These are phyloP conservation scores for Dicorynia guianensis DNA, from an alignment of 306 rosid genomes.

Conservation along the genomic window DNA sequence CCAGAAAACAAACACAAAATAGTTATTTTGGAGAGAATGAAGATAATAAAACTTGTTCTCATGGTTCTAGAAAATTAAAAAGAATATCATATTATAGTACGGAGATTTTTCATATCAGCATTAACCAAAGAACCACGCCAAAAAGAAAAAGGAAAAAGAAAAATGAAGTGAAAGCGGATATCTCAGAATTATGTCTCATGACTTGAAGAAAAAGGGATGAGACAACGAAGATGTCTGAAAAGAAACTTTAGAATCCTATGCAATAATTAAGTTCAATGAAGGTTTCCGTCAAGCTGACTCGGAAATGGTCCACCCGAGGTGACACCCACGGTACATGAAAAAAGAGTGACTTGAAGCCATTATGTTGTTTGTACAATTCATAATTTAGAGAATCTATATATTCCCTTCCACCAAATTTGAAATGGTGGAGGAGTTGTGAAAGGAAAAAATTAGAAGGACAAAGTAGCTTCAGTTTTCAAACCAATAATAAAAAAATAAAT, in stretches of 20 bases:
- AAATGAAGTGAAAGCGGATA: background rate
- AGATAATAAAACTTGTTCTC: too few relatives aligned
- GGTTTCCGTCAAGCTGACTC: constrained; percentile 31
- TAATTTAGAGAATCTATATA: background rate
- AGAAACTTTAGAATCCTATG: constrained; percentile 13
- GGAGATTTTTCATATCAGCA: background rate
- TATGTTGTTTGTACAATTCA: background rate
- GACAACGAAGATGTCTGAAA: constrained; percentile 19
- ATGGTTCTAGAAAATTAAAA: background rate
- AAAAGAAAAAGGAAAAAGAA: background rate
- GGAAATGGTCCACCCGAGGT: background rate
- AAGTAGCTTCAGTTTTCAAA: background rate
- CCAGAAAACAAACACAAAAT: background rate
- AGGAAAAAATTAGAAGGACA: background rate
- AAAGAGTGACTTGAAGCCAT: background rate
- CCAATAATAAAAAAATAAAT: constrained; percentile 33
- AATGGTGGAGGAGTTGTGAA: background rate
- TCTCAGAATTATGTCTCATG: background rate
- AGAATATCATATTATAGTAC: background rate
- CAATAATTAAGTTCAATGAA: constrained; percentile 24
- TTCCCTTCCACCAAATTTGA: too few relatives aligned
- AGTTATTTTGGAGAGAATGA: background rate
- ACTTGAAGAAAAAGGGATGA: background rate
- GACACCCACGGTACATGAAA: background rate
- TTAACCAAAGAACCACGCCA: background rate